Evolutionary conservation across 257 asterid species (phyloP).

Genomic region (Lithospermum erythrorhizon): DNA sequence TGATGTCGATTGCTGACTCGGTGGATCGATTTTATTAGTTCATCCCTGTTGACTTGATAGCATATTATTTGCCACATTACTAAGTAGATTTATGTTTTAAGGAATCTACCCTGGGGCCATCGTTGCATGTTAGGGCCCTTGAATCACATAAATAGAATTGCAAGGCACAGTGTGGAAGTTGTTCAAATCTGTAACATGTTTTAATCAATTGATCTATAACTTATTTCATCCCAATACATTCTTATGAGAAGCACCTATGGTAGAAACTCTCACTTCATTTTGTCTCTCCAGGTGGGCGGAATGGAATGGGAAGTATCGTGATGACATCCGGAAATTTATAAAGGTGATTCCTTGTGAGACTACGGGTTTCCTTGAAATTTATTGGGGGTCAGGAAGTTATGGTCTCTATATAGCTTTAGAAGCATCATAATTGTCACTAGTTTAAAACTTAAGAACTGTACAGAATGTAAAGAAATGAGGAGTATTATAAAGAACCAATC

Average conservation of each 20-base stretch:
- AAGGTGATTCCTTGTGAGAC: constrained; percentile 42
- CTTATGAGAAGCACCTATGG: background rate
- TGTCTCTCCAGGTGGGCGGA: constrained; percentile 85
- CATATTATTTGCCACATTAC: too few species aligned
- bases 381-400: background rate
- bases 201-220: too few species aligned
- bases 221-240: background rate
- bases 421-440: background rate
- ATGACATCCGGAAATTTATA: constrained; percentile 74
- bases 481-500: too few species aligned
- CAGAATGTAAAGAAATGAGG: background rate
- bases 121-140: too few species aligned
- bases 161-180: too few species aligned
- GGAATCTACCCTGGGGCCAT: too few species aligned
- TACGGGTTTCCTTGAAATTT: background rate
- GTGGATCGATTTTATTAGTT: too few species aligned
- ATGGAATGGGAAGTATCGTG: constrained; percentile 97
- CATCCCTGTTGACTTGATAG: too few species aligned
- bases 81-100: too few species aligned
- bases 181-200: background rate
- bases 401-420: background rate
- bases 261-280: constrained; percentile 12
- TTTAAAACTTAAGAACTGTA: background rate
- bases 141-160: too few species aligned
- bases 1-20: too few species aligned